Conservation (phyloP, 495 filamentous ascomycete species). For the Penicillium manginii region DNA sequence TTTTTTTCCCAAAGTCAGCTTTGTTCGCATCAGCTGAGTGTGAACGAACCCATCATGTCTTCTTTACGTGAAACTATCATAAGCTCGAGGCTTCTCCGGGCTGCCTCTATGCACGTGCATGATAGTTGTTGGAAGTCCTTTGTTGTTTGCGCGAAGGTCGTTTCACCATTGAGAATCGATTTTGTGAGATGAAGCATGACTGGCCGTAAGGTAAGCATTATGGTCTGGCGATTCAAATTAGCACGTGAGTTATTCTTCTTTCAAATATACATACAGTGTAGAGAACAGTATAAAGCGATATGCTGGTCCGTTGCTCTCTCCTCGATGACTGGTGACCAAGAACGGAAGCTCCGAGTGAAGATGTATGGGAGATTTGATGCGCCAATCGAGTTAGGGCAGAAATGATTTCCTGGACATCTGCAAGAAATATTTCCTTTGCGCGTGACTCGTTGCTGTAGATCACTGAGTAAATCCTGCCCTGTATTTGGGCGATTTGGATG, state of each 20-base stretch:
- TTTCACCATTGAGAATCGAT: constrained; percentile 4
- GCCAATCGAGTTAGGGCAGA: constrained; percentile 7
- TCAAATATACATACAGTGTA: constrained; percentile 8
- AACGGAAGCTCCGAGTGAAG: background rate
- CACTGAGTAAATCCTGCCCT: constrained; percentile 9
- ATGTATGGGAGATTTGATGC: background rate
- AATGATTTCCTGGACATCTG: constrained; percentile 10
- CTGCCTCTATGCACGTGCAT: constrained; percentile 13
- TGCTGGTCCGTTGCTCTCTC: constrained; percentile 6
- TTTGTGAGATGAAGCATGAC: constrained; percentile 11
- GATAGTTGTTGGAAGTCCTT: constrained; percentile 7
- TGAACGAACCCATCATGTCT: constrained; percentile 10
- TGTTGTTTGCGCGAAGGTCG: constrained; percentile 2
- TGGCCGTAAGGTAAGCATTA: constrained; percentile 10
- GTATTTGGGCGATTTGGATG: constrained; percentile 12
- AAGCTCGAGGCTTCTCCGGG: constrained; percentile 9
- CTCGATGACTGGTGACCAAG: background rate
- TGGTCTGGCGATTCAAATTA: background rate
- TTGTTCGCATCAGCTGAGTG: background rate
- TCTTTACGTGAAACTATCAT: constrained; percentile 6
- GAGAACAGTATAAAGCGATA: constrained; percentile 11
- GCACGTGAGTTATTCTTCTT: background rate
- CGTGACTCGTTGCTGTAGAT: constrained; percentile 9
- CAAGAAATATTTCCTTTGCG: constrained; percentile 5
- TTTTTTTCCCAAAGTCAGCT: background rate